These are phyloP conservation scores for Hypholoma fasciculare DNA, from an alignment of 768 basidiomycete genomes.

Conservation along the genomic window DNA sequence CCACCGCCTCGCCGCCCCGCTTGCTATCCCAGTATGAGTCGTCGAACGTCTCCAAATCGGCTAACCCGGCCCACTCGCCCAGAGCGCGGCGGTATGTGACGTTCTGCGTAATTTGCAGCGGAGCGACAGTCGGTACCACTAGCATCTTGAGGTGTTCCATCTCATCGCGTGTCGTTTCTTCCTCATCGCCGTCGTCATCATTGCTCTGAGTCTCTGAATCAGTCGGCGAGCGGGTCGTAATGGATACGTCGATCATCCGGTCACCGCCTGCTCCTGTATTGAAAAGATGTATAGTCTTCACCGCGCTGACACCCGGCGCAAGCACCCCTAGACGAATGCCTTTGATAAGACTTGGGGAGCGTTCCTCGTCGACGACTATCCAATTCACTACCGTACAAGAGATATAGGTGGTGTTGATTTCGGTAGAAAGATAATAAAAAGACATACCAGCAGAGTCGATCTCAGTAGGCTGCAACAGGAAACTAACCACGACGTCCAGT, in stretches of 20 bases:
- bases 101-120: conserved; percentile 55
- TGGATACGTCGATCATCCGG: conserved; percentile 77
- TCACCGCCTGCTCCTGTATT: conserved; percentile 67
- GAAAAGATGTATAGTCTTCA: conserved; percentile 65
- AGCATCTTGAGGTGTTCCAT: conserved; percentile 72
- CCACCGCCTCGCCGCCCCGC: conserved; percentile 55
- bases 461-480: conserved; percentile 80
- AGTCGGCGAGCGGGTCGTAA: conserved; percentile 54
- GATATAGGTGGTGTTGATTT: neutral
- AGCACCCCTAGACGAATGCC: conserved; percentile 68
- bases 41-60: conserved; percentile 57
- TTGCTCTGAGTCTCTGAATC: conserved; percentile 7
- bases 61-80: conserved; percentile 42
- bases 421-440: neutral
- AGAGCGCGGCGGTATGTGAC: conserved; percentile 53
- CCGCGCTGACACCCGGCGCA: conserved; percentile 51
- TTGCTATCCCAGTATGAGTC: conserved; percentile 51
- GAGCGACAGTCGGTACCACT: conserved; percentile 61
- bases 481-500: conserved; percentile 68
- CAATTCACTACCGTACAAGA: conserved; percentile 46
- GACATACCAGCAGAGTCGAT: conserved; percentile 68
- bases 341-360: conserved; percentile 74
- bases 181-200: conserved; percentile 15
- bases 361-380: conserved; percentile 60
- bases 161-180: conserved; percentile 24